Percentiles rank a stretch among this genome's conserved stretches.
phyloP scores from a whole-genome alignment of 495 filamentous ascomycete genomes.

The Hypoxylon rickii region DNA sequence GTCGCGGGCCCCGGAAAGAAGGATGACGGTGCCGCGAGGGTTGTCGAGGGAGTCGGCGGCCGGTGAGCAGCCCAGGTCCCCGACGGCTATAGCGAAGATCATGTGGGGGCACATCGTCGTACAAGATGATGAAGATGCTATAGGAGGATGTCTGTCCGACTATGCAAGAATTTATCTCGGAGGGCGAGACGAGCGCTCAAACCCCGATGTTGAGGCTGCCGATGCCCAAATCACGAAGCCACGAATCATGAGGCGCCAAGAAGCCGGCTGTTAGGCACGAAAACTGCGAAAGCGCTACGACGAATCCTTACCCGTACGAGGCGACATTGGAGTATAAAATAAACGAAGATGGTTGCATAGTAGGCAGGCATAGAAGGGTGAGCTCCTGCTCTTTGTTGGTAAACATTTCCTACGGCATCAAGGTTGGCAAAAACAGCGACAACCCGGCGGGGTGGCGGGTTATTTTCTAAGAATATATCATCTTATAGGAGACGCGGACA shows the following conservation, averaged over 20 bases:
- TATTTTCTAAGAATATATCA: slow-evolving; percentile 8
- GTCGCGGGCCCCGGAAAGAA: slow-evolving; percentile 39
- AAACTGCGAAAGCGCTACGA: slow-evolving; percentile 20
- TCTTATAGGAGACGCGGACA: slow-evolving; percentile 23
- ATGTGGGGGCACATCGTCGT: slow-evolving; percentile 8
- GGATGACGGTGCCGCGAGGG: slow-evolving; percentile 32
- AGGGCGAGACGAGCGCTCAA: slow-evolving; percentile 4
- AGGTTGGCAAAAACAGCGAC: slow-evolving; percentile 31
- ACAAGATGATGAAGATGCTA: slow-evolving; percentile 1
- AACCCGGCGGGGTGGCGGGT: slow-evolving; percentile 21
- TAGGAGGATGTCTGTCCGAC: neutral
- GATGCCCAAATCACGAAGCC: slow-evolving; percentile 18
- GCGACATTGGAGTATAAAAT: slow-evolving; percentile 10
- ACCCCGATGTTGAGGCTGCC: slow-evolving; percentile 7
- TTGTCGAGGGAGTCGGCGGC: slow-evolving; percentile 36
- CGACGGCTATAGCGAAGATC: slow-evolving; percentile 3
- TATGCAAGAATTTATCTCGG: neutral
- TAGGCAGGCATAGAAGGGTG: slow-evolving; percentile 18
- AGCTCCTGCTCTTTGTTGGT: slow-evolving; percentile 18
- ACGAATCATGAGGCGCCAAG: slow-evolving; percentile 30
- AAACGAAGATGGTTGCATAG: slow-evolving; percentile 28
- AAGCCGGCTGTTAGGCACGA: slow-evolving; percentile 19
- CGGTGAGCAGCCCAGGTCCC: slow-evolving; percentile 21
- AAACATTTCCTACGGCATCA: slow-evolving; percentile 11
- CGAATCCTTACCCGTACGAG: slow-evolving; percentile 3